Evolutionary conservation across 495 filamentous ascomycete genomes (phyloP).

Genomic region (Penicillium argentinense): DNA sequence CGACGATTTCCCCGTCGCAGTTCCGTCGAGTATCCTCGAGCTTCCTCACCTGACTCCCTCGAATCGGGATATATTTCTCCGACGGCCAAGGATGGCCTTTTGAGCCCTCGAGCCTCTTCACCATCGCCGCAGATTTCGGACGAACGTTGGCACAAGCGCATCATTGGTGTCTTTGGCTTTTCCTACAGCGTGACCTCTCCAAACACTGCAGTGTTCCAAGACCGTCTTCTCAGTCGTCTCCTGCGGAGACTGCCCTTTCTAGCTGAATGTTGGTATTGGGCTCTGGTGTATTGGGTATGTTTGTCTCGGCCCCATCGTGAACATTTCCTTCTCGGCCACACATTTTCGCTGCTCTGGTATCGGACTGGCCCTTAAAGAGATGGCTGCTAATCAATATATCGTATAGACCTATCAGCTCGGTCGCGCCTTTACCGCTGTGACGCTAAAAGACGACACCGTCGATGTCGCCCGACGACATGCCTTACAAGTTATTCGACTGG

Average conservation of each 20-base stretch:
- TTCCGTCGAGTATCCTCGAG: constrained; percentile 25
- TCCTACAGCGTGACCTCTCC: constrained; percentile 48
- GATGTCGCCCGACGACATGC: constrained; percentile 58
- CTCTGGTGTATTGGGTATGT: constrained; percentile 62
- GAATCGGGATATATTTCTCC: constrained; percentile 31
- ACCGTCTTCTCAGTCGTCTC: constrained; percentile 55
- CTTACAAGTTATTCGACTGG: constrained; percentile 53
- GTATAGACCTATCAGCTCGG: constrained; percentile 61
- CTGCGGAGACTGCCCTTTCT: constrained; percentile 72
- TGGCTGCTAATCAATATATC: background rate
- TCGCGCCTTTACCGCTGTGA: constrained; percentile 61
- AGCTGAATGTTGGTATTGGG: constrained; percentile 82
- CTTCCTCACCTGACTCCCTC: constrained; percentile 26
- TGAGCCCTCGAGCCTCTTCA: constrained; percentile 25
- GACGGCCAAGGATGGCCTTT: constrained; percentile 32
- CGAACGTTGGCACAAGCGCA: constrained; percentile 41
- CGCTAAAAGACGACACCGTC: constrained; percentile 56
- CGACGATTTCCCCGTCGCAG: constrained; percentile 16
- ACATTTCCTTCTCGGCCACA: background rate
- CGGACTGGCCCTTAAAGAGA: background rate
- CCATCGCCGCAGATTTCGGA: constrained; percentile 29
- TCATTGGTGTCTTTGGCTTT: constrained; percentile 35
- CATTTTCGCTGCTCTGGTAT: too few species aligned
- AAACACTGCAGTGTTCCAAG: constrained; percentile 53
- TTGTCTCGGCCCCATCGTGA: background rate